phyloP scores from a whole-genome alignment of 495 filamentous ascomycete genomes.

The Gamarada debralockiae region DNA sequence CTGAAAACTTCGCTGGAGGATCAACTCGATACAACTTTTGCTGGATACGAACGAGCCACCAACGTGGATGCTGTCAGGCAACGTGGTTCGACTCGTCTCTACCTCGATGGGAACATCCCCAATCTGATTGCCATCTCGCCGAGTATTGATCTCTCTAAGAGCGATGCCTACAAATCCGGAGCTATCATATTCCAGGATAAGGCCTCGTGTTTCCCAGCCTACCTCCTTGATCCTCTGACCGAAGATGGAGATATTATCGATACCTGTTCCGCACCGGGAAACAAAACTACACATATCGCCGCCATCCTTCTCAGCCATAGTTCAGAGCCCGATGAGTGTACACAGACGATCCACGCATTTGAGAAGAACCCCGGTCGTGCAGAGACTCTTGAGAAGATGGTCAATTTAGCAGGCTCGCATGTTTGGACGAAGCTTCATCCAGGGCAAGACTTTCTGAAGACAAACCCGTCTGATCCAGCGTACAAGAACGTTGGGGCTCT shows the following conservation, averaged over 20 bases:
- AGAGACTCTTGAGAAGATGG: conserved; percentile 76
- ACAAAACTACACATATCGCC: conserved; percentile 94
- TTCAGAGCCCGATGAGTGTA: conserved; percentile 22
- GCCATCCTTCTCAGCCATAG: conserved; percentile 52
- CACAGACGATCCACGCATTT: conserved; percentile 57
- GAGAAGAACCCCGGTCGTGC: conserved; percentile 66
- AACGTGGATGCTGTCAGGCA: conserved; percentile 40
- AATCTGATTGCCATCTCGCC: conserved; percentile 78
- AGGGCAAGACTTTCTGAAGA: conserved; percentile 74
- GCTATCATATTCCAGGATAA: conserved; percentile 91
- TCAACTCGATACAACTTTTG: conserved; percentile 67
- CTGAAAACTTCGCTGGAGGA: conserved; percentile 64
- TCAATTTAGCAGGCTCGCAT: conserved; percentile 67
- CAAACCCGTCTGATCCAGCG: conserved; percentile 51
- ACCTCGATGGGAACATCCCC: conserved; percentile 74
- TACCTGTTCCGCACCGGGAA: conserved; percentile 89
- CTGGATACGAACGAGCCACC: conserved; percentile 45
- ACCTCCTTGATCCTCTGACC: conserved; percentile 61
- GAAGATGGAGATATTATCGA: conserved; percentile 75
- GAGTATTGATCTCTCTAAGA: conserved; percentile 60
- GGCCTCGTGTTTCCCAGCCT: conserved; percentile 92
- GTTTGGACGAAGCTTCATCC: conserved; percentile 58
- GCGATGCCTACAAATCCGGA: conserved; percentile 67
- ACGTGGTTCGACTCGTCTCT: conserved; percentile 31
- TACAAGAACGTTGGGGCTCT: conserved; percentile 65